A percentile compares a stretch with the other conserved stretches of the same genome.
These are phyloP conservation scores for Allium fistulosum DNA, from an alignment of 106 monocot species.

Conservation along the genomic window DNA sequence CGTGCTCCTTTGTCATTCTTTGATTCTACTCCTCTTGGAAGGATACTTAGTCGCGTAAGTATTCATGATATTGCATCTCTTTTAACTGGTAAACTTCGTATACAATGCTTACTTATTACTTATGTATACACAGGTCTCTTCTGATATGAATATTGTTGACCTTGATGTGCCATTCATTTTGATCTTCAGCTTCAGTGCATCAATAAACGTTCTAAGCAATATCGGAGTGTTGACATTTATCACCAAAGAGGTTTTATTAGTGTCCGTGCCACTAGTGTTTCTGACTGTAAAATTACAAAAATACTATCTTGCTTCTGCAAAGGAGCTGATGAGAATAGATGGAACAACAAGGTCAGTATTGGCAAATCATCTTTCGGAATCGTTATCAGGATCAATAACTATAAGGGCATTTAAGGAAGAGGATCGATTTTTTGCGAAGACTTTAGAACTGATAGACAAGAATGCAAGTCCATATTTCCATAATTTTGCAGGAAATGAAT, in stretches of 20 bases:
- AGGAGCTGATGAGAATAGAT: conserved; percentile 94
- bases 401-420: conserved; percentile 93
- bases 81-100: not conserved
- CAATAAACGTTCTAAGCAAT: conserved; percentile 68
- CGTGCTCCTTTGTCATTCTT: conserved; percentile 94
- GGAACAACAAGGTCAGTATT: conserved; percentile 90
- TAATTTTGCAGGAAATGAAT: conserved; percentile 81
- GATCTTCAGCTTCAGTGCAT: conserved; percentile 50
- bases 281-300: conserved; percentile 71
- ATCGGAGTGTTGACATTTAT: conserved; percentile 71
- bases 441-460: conserved; percentile 65
- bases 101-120: no score
- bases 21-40: conserved; percentile 91
- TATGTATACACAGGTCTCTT: conserved; percentile 54
- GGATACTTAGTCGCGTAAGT: conserved; percentile 85
- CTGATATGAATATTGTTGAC: conserved; percentile 89
- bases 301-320: conserved; percentile 85
- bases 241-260: conserved; percentile 81
- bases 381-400: conserved; percentile 62
- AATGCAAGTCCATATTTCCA: conserved; percentile 94
- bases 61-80: not conserved
- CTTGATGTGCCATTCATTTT: conserved; percentile 85
- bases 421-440: conserved; percentile 75
- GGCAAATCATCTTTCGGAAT: conserved; percentile 88
- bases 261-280: conserved; percentile 59